These are phyloP conservation scores for Huntiella abstrusa DNA, from an alignment of 2,329 filamentous ascomycete genomes.

Conservation along the genomic window DNA sequence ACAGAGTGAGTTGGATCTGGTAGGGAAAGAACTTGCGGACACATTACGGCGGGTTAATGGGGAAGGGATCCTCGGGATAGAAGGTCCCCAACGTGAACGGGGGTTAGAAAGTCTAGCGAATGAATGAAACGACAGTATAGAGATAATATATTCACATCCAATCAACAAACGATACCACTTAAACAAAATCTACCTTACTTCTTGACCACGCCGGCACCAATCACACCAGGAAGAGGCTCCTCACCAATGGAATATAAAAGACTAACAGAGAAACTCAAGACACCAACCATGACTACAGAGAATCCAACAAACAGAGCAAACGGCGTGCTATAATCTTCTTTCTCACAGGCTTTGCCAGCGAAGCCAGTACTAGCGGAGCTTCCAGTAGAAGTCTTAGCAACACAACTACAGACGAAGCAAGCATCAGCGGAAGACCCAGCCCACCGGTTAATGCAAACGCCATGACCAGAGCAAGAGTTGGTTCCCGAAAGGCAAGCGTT, in stretches of 20 bases:
- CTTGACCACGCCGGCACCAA: constrained; percentile 80
- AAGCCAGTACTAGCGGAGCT: constrained; percentile 49
- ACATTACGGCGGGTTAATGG: constrained; percentile 18
- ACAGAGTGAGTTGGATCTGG: constrained; percentile 61
- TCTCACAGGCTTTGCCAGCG: constrained; percentile 76
- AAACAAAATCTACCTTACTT: constrained; percentile 26
- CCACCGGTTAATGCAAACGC: constrained; percentile 53
- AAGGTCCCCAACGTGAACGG: constrained; percentile 16
- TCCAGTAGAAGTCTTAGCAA: constrained; percentile 33
- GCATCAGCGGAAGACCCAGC: constrained; percentile 23
- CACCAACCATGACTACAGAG: constrained; percentile 47
- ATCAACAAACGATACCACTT: neutral
- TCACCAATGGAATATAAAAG: constrained; percentile 70
- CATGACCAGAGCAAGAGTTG: constrained; percentile 65
- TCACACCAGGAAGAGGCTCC: constrained; percentile 78
- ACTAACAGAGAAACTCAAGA: constrained; percentile 52
- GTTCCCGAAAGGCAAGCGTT: constrained; percentile 53
- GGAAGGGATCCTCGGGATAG: neutral
- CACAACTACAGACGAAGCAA: constrained; percentile 70
- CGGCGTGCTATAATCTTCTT: constrained; percentile 70
- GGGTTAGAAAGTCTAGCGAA: constrained; percentile 27
- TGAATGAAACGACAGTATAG: constrained; percentile 2
- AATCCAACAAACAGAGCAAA: constrained; percentile 78
- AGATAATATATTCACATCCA: neutral
- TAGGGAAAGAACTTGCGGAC: constrained; percentile 44